Evolutionary conservation across 108 stramenopile species (phyloP).

Genomic region (Nitzschia putrida): DNA sequence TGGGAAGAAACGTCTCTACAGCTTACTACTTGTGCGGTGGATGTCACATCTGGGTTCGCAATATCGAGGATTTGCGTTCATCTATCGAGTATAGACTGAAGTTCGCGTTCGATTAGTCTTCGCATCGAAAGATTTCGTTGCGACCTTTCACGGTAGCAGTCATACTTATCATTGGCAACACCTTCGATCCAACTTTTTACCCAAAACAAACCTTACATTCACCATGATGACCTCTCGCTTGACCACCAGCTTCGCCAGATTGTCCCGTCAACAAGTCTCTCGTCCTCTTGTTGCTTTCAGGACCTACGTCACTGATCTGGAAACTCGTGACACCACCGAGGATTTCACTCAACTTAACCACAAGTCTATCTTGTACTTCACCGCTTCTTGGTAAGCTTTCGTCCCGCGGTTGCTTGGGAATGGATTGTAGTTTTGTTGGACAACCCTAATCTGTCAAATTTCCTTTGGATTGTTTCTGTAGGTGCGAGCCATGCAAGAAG

Average conservation of each 20-base stretch:
- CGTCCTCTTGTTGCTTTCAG: constrained; percentile 8
- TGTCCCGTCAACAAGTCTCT: background rate
- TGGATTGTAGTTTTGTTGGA: background rate
- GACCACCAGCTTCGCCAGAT: background rate
- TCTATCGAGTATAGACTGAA: too few species aligned
- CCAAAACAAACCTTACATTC: too few species aligned
- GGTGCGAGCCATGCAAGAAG: constrained; percentile 73
- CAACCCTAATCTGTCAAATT: constrained; percentile 1
- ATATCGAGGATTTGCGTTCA: too few species aligned
- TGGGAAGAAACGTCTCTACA: too few species aligned
- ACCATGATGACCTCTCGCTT: constrained; percentile 8
- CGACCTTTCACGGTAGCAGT: background rate
- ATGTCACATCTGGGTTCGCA: too few species aligned
- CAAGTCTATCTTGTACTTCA: constrained; percentile 78
- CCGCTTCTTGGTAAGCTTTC: constrained; percentile 45
- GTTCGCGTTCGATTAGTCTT: too few species aligned
- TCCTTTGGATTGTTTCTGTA: constrained; percentile 7
- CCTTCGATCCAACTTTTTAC: background rate
- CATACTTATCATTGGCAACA: background rate
- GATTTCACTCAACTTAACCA: constrained; percentile 65
- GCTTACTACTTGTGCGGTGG: too few species aligned
- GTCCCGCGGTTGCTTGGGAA: background rate
- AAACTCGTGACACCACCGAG: constrained; percentile 63
- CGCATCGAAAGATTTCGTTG: too few species aligned
- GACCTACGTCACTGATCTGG: constrained; percentile 58